Percentiles rank a stretch among this genome's conserved stretches.
Evolutionary conservation across 1,139 yeast species (phyloP).

Genomic region (Sugiyamaella novakii): DNA sequence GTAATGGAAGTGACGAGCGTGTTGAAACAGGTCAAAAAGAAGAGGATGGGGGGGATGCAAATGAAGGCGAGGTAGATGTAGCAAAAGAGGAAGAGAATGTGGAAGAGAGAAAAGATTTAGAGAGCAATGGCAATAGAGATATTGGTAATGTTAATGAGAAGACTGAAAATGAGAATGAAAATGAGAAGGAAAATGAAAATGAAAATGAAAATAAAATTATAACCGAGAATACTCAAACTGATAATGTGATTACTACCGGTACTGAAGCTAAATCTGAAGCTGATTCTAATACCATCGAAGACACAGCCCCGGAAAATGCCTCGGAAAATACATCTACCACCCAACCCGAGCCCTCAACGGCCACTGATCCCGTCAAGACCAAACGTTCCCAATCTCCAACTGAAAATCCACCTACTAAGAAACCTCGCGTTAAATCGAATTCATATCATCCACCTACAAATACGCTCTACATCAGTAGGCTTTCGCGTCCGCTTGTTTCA

Average conservation of each 20-base stretch:
- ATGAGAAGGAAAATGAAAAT: not conserved
- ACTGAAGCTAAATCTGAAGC: conserved; percentile 2
- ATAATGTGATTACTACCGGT: not conserved
- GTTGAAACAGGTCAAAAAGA: not conserved
- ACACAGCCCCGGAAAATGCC: not conserved
- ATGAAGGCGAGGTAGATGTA: not conserved
- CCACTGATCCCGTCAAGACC: too few relatives aligned
- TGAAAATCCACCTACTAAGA: conserved; percentile 1
- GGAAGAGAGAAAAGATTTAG: not conserved
- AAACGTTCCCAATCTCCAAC: conserved; percentile 8
- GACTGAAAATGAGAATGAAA: not conserved
- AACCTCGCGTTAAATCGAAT: conserved; percentile 1
- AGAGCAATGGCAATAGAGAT: not conserved
- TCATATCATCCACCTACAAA: conserved; percentile 9
- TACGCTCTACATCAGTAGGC: conserved; percentile 10
- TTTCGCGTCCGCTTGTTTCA: conserved; percentile 10
- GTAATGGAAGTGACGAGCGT: not conserved
- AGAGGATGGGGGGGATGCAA: not conserved
- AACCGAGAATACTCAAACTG: not conserved
- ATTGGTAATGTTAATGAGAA: conserved; percentile 1
- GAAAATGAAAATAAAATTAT: not conserved
- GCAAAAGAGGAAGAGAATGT: not conserved
- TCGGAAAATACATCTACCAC: not conserved
- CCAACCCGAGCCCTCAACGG: too few relatives aligned
- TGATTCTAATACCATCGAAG: not conserved